A percentile compares a stretch with the other conserved stretches of the same genome.
Conservation (phyloP, 345 rosid genomes). For the Citrus medica region DNA sequence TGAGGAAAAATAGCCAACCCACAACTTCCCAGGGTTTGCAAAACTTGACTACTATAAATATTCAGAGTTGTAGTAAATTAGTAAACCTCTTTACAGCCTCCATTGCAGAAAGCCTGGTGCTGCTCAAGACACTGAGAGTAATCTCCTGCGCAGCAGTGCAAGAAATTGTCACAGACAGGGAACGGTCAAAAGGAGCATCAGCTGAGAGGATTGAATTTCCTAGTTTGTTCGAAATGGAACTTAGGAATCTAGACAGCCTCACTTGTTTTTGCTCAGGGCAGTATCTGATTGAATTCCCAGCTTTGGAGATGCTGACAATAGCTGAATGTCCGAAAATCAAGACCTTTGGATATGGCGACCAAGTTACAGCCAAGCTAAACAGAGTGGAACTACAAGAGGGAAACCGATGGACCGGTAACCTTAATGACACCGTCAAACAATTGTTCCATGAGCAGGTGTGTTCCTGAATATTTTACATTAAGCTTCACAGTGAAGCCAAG, state of each 20-base stretch:
- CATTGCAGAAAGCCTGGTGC: neutral
- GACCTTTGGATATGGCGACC: conserved; percentile 1
- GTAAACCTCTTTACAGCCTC: neutral
- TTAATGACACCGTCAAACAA: neutral
- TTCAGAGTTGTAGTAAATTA: neutral
- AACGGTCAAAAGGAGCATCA: neutral
- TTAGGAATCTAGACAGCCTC: neutral
- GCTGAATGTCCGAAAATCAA: neutral
- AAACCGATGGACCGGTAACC: neutral
- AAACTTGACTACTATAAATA: neutral
- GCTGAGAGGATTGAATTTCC: neutral
- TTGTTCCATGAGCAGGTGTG: neutral
- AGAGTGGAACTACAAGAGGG: neutral
- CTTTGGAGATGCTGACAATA: neutral
- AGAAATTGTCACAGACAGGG: neutral
- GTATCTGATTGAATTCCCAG: neutral
- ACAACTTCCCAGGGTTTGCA: neutral
- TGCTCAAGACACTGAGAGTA: neutral
- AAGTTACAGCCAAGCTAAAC: conserved; percentile 3
- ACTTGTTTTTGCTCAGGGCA: neutral
- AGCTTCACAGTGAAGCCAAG: neutral
- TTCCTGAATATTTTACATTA: too few relatives aligned
- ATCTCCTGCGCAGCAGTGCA: neutral
- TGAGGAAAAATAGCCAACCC: too few relatives aligned
- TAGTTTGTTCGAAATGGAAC: neutral